phyloP scores from a whole-genome alignment of 148 eudicot species.

The Chenopodium suecicum region DNA sequence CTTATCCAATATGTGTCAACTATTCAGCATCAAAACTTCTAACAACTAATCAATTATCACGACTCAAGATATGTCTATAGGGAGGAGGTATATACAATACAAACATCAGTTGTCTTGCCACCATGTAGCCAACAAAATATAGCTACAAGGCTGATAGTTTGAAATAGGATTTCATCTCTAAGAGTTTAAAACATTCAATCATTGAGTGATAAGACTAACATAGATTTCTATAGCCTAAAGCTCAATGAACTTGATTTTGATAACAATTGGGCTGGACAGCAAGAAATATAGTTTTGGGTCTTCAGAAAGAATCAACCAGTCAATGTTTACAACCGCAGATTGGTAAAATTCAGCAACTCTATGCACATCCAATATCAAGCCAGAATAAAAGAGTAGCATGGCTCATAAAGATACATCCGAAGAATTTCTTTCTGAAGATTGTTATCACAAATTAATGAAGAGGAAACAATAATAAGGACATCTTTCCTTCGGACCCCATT shows the following conservation, averaged over 20 bases:
- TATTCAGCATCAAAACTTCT: neutral
- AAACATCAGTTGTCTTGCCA: neutral
- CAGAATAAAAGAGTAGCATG: neutral
- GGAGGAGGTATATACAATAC: neutral
- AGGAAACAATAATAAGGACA: neutral
- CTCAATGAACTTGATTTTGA: neutral
- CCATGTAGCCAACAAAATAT: neutral
- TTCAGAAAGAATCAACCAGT: neutral
- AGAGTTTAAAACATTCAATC: neutral
- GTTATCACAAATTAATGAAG: neutral
- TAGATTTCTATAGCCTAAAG: neutral
- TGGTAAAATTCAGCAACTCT: neutral
- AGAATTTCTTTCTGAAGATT: neutral
- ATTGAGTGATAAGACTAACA: neutral
- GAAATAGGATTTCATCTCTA: neutral
- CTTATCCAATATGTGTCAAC: neutral
- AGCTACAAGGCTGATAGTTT: neutral
- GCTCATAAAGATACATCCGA: neutral
- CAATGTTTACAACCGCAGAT: neutral
- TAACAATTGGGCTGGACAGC: neutral
- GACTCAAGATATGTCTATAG: no score
- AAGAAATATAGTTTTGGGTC: neutral
- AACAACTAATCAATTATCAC: neutral
- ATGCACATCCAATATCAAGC: neutral
- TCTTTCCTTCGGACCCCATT: neutral